Evolutionary conservation across 1,284 basidiomycete genomes (phyloP), one percentile per base, ranked within the genome.

Genomic region (Cystobasidium pallidum): DNA sequence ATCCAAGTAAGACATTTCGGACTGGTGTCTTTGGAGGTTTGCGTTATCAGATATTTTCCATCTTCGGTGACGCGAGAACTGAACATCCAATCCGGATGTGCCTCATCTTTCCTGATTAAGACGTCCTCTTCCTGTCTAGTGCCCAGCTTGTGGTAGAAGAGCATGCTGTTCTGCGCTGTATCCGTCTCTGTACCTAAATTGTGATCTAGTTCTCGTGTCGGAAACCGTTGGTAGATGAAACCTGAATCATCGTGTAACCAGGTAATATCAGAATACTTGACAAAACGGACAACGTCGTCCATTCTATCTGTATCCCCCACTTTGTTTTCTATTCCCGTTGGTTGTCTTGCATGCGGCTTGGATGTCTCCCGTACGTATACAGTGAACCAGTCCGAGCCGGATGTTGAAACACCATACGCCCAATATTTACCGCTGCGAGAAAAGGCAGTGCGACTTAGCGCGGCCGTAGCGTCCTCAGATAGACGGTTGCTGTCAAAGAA

Each of bases 401-500:
- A 75, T 11, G 41, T 24, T 24, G 70, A 66, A 67, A 72, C 62
- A 32, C 64, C 61, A 61, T 91, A 92, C 0, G 90, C 90, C 78
- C 85, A 90, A 75, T 87, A 88, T 78, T 88, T 86, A 30, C 88
- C 90, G 67, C 84, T 85, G 39, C 84, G 84, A 19, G 89, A 89
- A 78, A 90, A 89, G 41, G 86, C 83, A 15, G 84, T 85, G 4
- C 84, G 82, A 8, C 84, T 80, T 36, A 91, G 81, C 15, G 89
- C 84, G 17, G 86, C 86, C 0, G 89, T 89, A n/a, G 89, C 90
- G 77, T 92, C 91, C 11, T 84, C 82, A 19, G 87, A 86, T 15
- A 92, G 82, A 30, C 88, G 78, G 78, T 92, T 92, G 13, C 88
- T 86, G 78, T 92, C 89, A 76, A 92, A 91, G 80, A 89, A 92